Evolutionary conservation across 257 asterid genomes (phyloP).

Genomic region (Nicotiana knightiana): DNA sequence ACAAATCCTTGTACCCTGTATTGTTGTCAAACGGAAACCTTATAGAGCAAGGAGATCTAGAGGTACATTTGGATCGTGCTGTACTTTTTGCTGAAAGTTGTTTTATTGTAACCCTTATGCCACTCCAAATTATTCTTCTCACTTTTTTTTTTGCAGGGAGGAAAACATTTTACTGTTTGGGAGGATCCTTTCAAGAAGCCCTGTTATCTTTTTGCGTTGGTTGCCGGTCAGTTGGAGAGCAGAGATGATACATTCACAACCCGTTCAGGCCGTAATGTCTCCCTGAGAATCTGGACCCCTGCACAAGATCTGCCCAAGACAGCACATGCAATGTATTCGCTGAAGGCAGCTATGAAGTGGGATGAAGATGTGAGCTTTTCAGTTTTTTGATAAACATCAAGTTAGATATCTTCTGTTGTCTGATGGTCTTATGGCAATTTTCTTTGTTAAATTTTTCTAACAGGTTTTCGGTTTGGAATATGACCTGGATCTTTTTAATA

Average conservation of each 20-base stretch:
- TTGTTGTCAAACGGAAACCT: constrained; percentile 86
- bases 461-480: constrained; percentile 97
- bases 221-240: constrained; percentile 89
- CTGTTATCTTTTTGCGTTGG: constrained; percentile 93
- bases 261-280: constrained; percentile 74
- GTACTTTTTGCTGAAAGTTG: neutral
- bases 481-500: constrained; percentile 92
- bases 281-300: constrained; percentile 90
- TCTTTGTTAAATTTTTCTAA: constrained; percentile 6
- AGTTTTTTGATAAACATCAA: constrained; percentile 13
- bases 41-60: constrained; percentile 74
- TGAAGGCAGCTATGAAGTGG: constrained; percentile 98
- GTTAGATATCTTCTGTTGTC: neutral
- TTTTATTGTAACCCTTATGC: neutral
- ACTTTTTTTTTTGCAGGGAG: constrained; percentile 44
- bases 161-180: constrained; percentile 74
- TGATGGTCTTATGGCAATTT: constrained; percentile 7
- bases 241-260: constrained; percentile 78
- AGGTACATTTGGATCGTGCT: constrained; percentile 35
- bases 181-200: constrained; percentile 95
- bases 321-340: constrained; percentile 90
- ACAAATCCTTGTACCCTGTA: constrained; percentile 86
- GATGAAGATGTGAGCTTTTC: constrained; percentile 77
- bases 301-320: constrained; percentile 88
- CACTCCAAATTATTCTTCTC: neutral